A percentile compares a stretch with the other conserved stretches of the same genome.
Conservation (phyloP, 192 early-diverging fungal genomes). For the Umbelopsis isabellina region DNA sequence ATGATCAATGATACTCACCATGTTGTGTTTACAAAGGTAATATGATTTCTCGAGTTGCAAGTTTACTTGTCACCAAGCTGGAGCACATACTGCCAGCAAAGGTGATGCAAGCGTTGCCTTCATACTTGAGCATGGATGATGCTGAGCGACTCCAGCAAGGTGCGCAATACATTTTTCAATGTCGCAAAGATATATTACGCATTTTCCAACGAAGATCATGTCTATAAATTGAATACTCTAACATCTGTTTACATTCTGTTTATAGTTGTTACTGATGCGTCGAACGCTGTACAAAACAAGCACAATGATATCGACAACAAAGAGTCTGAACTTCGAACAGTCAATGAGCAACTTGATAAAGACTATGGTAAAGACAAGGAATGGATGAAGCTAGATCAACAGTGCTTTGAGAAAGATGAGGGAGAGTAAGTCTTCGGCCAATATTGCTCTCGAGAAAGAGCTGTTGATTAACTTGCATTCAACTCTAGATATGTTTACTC, state of each 20-base stretch:
- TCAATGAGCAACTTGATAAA: slow-evolving; percentile 56
- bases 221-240: neutral
- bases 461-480: neutral
- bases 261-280: neutral
- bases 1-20: neutral
- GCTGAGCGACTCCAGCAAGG: slow-evolving; percentile 22
- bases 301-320: slow-evolving; percentile 32
- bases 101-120: slow-evolving; percentile 12
- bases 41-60: slow-evolving; percentile 11
- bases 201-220: too few relatives aligned
- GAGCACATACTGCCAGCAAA: slow-evolving; percentile 17
- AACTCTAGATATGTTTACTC: slow-evolving; percentile 65
- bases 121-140: neutral
- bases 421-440: slow-evolving; percentile 57
- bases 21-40: neutral
- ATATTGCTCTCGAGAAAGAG: neutral
- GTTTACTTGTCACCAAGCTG: slow-evolving; percentile 13
- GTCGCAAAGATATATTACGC: too few relatives aligned
- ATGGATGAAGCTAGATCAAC: slow-evolving; percentile 66
- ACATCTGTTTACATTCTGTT: neutral
- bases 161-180: slow-evolving; percentile 2
- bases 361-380: slow-evolving; percentile 77
- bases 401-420: slow-evolving; percentile 73
- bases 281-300: slow-evolving; percentile 20
- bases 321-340: slow-evolving; percentile 37